These are phyloP conservation scores for Geotrichum macrosporum DNA, from an alignment of 1,139 yeast genomes.

Conservation along the genomic window DNA sequence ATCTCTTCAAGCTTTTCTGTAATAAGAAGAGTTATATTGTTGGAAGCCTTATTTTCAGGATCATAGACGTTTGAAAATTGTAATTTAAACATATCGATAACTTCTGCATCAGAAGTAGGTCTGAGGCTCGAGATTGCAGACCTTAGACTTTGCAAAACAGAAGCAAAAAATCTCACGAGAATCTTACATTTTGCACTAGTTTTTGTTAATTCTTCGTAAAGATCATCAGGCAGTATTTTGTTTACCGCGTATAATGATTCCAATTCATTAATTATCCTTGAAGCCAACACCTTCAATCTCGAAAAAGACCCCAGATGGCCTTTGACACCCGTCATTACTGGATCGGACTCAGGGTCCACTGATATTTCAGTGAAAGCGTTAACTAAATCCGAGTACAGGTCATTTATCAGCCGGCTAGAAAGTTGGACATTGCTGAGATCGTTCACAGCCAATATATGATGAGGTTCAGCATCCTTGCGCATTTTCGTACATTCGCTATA, in stretches of 20 bases:
- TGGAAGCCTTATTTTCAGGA: conserved; percentile 2
- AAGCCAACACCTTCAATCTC: conserved; percentile 14
- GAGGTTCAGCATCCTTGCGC: conserved; percentile 13
- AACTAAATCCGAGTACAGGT: conserved; percentile 11
- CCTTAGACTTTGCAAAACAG: conserved; percentile 11
- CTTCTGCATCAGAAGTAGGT: conserved; percentile 6
- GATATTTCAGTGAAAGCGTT: conserved; percentile 7
- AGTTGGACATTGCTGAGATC: conserved; percentile 19
- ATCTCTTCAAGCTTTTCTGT: conserved; percentile 10
- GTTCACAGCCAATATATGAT: conserved; percentile 14
- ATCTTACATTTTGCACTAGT: conserved; percentile 12
- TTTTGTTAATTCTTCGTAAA: conserved; percentile 9
- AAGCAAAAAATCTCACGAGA: conserved; percentile 11
- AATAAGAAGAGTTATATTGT: conserved; percentile 10
- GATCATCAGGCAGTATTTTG: conserved; percentile 4
- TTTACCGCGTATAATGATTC: conserved; percentile 10
- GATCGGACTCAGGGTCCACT: background rate
- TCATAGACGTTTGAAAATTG: conserved; percentile 10
- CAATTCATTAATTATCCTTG: conserved; percentile 19
- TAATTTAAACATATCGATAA: conserved; percentile 10
- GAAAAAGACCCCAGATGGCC: conserved; percentile 9
- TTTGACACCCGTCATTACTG: conserved; percentile 12
- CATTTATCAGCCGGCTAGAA: conserved; percentile 12
- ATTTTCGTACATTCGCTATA: conserved; percentile 15
- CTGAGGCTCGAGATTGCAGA: background rate